phyloP scores from a whole-genome alignment of 2,329 filamentous ascomycete species.

The Dothistroma pini region DNA sequence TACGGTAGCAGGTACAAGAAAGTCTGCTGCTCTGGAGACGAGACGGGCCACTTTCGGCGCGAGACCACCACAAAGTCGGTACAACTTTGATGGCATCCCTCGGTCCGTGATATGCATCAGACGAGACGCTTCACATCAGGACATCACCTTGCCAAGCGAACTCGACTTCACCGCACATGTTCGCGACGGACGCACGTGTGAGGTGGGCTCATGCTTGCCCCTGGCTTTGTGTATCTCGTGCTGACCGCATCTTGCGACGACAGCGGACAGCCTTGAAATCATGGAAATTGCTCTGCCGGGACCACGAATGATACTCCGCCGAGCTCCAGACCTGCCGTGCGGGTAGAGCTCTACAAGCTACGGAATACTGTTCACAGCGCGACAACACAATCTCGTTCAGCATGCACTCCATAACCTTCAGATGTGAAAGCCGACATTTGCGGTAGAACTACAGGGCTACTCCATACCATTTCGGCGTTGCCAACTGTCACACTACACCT shows the following conservation, averaged over 20 bases:
- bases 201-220: not conserved
- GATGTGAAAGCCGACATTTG: not conserved
- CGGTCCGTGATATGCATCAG: not conserved
- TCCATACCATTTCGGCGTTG: not conserved
- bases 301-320: not conserved
- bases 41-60: not conserved
- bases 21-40: not conserved
- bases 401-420: not conserved
- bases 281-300: not conserved
- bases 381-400: not conserved
- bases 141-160: not conserved
- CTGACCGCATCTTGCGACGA: not conserved
- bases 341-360: not conserved
- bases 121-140: not conserved
- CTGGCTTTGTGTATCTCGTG: not conserved
- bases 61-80: not conserved
- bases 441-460: not conserved
- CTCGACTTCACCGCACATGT: not conserved
- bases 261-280: not conserved
- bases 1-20: not conserved
- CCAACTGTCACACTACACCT: not conserved
- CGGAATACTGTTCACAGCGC: not conserved
- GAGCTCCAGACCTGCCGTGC: not conserved
- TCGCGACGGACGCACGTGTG: not conserved
- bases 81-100: not conserved